Base-by-base conservation (phyloP, 2,329 filamentous ascomycete genomes). In the Aspergillus calidoustus region DNA sequence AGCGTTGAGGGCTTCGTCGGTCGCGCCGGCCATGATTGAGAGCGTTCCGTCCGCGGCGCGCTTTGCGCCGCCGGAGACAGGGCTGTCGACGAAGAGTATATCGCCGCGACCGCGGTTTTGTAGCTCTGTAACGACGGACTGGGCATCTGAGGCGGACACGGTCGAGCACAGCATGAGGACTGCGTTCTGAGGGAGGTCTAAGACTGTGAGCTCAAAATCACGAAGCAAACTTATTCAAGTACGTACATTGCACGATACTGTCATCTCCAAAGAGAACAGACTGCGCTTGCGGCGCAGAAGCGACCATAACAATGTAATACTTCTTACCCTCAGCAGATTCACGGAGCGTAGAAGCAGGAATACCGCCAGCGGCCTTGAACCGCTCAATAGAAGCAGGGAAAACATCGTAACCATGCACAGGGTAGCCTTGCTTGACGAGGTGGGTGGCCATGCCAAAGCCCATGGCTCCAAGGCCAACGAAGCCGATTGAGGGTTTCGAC, bases 381-480 rank as follows among this genome's bases (percentile, higher is more conserved):
- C 83, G 84, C 59, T 89, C 85, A 38, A 92, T 82, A 0, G 89
- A 87, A 6, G 89, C 87, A 2, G 80, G 79, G 79, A 86, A 91
- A 46, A 92, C 85, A 71, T 93, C 90, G 73, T 87, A 92, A 59
- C 90, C 90, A 23, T 86, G 88, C 25, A 92, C 89, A 28, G 79
- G 63, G 75, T 89, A 91, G 61, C 88, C 88, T 65, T 85, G 79
- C 67, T 87, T 86, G 69, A 92, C 81, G 50, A 93, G 84, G 72
- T 92, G 84, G 62, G 86, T 90, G 65, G 90, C 90, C 90, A 93
- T 92, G 72, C 90, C 90, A 74, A 91, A 90, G 72, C 90, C 90
- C 90, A 92, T 92, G 76, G 90, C 90, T 60, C 90, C 90, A 3
- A 93, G 87, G 80, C 90, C 90, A 65, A 90, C 88, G 77, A 92